Base-by-base conservation (phyloP, 2,329 filamentous ascomycete genomes). In the Cucurbitaria berberidis region DNA sequence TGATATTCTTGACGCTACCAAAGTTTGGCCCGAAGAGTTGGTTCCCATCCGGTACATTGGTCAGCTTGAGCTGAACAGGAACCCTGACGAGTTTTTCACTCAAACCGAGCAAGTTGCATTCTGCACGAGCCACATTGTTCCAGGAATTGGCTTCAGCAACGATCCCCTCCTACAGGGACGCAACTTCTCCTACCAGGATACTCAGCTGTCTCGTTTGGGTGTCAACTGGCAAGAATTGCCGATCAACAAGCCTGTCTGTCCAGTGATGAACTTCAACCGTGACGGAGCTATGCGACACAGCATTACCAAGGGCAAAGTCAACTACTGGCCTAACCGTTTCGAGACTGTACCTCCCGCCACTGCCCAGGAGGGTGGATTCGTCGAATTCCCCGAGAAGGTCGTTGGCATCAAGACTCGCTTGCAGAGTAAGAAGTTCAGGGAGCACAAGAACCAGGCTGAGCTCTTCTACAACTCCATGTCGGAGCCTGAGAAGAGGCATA, bases 81-180 rank as follows among this genome's bases (percentile, higher is more conserved):
- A 91, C 54, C 81, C 89, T 1, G 89, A 93, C 59, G 90, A 96
- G 69, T 95, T 84, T 77, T 95, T 95, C 76, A 81, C 90, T 0
- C 84, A 95, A 74, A 91, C 87, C 0, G 91, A 96, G 77, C 91
- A 96, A 74, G 85, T 87, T 1, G 90, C 90, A 1, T 96, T 95
- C 74, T 92, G 88, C 67, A 93, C 91, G 1, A 83, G 85, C 49
- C 90, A 96, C 62, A 78, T 95, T 43, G 88, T 95, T 0, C 89
- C 89, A 0, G 90, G 90, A 21, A 88, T 93, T 53, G 89, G 89
- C 13, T 88, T 89, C 69, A 89, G 88, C 0, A 85, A 92, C 55
- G 90, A 93, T 57, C 89, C 89, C 2, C 81, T 93, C 2, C 76
- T 85, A 3, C 88, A 92, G 69, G 89, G 89, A 27, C 85, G 89